Evolutionary conservation across 352 stramenopile species (phyloP), one percentile per base, ranked within the genome.

Genomic region (Pythium oligandrum): DNA sequence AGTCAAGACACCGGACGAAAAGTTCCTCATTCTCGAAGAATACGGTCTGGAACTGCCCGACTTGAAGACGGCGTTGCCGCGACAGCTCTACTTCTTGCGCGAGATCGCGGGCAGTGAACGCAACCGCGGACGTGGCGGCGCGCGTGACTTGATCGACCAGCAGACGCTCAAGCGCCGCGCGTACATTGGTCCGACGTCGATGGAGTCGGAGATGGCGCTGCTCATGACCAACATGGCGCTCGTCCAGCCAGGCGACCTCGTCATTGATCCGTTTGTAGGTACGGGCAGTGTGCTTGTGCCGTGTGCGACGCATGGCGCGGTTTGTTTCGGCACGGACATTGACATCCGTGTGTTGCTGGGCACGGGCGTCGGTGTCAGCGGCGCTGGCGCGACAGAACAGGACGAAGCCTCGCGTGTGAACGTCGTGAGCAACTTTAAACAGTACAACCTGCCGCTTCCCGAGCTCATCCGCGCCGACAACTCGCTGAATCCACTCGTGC

Each of bases 181-280:
- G 30, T 99, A 98, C 73, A 90, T 99, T 35, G 97, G 97, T 1
- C 97, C 97, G 4, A 99, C 97, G 4, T 97, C 87, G 33, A 98
- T 99, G 90, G 96, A 99, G 72, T 93, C 89, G 37, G 96, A 99
- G 63, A 89, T 99, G 54, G 90, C 90, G 38, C 78, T 99, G 59
- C 76, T 99, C 45, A 99, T 99, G 96, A 90, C 61, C 61, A 91
- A 92, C 55, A 90, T 89, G 78, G 82, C 75, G 39, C 63, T 92
- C 17, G 75, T 89, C n/a, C 69, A 73, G 53, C 63, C 63, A 4
- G 68, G 75, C 33, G 82, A 90, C 36, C 61, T 97, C 31, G 88
- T 97, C 5, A 94, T 98, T 57, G 97, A 99, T 77, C 96, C 96
- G 17, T 99, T 99, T 68, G 95, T 98, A 4, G 97, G 97, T 36